Evolutionary conservation across 1,284 basidiomycete species (phyloP).

Genomic region (Porodaedalea pini): DNA sequence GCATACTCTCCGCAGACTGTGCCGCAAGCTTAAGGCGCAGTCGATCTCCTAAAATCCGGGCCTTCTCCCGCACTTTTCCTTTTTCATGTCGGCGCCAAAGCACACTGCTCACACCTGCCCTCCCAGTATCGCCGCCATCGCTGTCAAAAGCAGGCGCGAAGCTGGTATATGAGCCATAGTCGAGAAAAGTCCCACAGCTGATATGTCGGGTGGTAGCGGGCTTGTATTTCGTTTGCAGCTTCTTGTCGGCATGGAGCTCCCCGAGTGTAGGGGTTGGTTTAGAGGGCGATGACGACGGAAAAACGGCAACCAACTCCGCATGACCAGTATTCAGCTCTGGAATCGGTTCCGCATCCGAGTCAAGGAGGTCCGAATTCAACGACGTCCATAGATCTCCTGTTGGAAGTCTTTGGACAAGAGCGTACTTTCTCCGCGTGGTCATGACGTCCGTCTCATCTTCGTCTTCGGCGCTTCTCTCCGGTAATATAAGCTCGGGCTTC

Average conservation of each 20-base stretch:
- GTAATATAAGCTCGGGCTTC: constrained; percentile 43
- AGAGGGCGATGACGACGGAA: constrained; percentile 50
- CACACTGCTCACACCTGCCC: constrained; percentile 53
- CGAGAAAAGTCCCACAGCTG: constrained; percentile 62
- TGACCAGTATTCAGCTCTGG: constrained; percentile 56
- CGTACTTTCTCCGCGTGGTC: constrained; percentile 46
- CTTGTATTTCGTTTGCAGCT: constrained; percentile 35
- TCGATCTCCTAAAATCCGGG: constrained; percentile 13
- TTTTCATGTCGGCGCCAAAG: constrained; percentile 39
- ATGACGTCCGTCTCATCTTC: constrained; percentile 28
- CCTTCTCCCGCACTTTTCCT: constrained; percentile 29
- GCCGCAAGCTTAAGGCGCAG: constrained; percentile 13
- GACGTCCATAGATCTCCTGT: constrained; percentile 75
- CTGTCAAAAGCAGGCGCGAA: constrained; percentile 78
- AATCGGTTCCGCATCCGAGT: constrained; percentile 35
- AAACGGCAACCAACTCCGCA: constrained; percentile 68
- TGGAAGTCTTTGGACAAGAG: constrained; percentile 72
- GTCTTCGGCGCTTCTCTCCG: constrained; percentile 28
- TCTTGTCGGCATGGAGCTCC: constrained; percentile 31
- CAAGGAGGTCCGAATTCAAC: constrained; percentile 46
- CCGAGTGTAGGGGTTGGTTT: constrained; percentile 35
- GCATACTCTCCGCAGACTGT: constrained; percentile 6
- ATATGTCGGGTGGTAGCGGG: constrained; percentile 49
- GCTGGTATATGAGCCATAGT: constrained; percentile 69
- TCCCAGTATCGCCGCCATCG: constrained; percentile 62